A percentile compares a stretch with the other conserved stretches of the same genome.
Conservation (phyloP, 2,329 filamentous ascomycete species). For the Fusarium anguioides region DNA sequence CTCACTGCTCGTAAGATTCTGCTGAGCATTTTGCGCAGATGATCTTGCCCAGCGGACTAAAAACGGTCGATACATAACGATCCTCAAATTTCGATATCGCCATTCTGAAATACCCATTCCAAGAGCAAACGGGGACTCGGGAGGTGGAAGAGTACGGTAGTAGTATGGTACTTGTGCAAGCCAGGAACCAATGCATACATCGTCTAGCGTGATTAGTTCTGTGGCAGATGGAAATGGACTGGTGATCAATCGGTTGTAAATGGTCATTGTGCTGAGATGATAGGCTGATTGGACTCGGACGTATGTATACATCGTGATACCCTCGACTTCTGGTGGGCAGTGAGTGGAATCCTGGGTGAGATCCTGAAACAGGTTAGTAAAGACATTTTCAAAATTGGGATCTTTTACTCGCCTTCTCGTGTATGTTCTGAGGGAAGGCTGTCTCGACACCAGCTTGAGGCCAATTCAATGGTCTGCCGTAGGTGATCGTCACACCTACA, state of each 20-base stretch:
- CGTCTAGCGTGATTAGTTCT: slow-evolving; percentile 23
- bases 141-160: background rate
- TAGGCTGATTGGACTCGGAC: slow-evolving; percentile 29
- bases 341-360: slow-evolving; percentile 11
- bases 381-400: accelerated
- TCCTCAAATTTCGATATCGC: slow-evolving; percentile 24
- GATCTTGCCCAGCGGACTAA: slow-evolving; percentile 26
- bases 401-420: slow-evolving; percentile 6
- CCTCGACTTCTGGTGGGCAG: slow-evolving; percentile 21
- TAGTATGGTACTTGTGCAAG: slow-evolving; percentile 29
- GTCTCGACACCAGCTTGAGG: slow-evolving; percentile 27
- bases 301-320: slow-evolving; percentile 26
- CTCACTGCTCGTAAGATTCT: slow-evolving; percentile 25
- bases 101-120: slow-evolving; percentile 27
- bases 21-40: slow-evolving; percentile 8
- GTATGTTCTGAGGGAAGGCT: slow-evolving; percentile 19
- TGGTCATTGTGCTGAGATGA: slow-evolving; percentile 28
- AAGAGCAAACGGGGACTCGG: slow-evolving; percentile 17
- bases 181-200: slow-evolving; percentile 29
- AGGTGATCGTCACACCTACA: slow-evolving; percentile 23
- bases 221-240: slow-evolving; percentile 30
- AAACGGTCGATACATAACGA: slow-evolving; percentile 32
- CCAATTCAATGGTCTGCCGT: slow-evolving; percentile 29
- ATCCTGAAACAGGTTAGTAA: slow-evolving; percentile 1
- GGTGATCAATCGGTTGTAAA: slow-evolving; percentile 34